Base-by-base conservation (phyloP, 257 asterid genomes). In the Parsonsia alboflavescens region DNA sequence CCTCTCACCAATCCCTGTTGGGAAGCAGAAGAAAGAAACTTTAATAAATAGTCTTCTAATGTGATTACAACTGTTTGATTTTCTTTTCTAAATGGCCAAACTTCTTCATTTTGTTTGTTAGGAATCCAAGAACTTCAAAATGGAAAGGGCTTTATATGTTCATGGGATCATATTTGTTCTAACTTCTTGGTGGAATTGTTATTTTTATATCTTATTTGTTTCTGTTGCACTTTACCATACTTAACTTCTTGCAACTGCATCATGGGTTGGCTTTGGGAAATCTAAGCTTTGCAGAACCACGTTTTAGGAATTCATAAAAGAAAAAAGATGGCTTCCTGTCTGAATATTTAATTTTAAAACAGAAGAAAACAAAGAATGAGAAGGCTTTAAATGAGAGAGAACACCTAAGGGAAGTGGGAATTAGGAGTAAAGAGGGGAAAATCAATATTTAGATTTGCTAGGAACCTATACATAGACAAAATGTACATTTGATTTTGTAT, bases 21-120 rank as follows among this genome's bases (percentile, higher is more conserved):
- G 10, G 41, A 68, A 68, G 33, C 48, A 39, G 70, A 65, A 65
- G 70, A 64, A 64, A 17, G 12, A 36, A 64, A 64, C 46, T 36
- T 36, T 36, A 36, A 10, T 36, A 2, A 33, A 64, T 64, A 2
- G 28, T 21, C 50, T 45, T 36, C 16, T 17, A 70, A 49, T 33
- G 39, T 33, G 39, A 45, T 67, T 44, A 70, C 49, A 19, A 24
- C 46, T 45, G 54, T 19, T 67, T 33, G 39, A 67, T 7, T 45
- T 61, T 61, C 44, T 42, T 61, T 28, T 30, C 39, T 61, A 28
- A 61, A 13, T 28, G 44, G n/a, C n/a, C 22, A 4, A 28, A 61
- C 19, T 33, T 33, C 22, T 61, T 26, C 36, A 30, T 28, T 61
- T 26, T 61, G 7, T 0, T 61, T 28, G n/a, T 61, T n/a, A 61